phyloP scores from a whole-genome alignment of 1,139 yeast genomes.

The Suhomyces guaymorum region DNA sequence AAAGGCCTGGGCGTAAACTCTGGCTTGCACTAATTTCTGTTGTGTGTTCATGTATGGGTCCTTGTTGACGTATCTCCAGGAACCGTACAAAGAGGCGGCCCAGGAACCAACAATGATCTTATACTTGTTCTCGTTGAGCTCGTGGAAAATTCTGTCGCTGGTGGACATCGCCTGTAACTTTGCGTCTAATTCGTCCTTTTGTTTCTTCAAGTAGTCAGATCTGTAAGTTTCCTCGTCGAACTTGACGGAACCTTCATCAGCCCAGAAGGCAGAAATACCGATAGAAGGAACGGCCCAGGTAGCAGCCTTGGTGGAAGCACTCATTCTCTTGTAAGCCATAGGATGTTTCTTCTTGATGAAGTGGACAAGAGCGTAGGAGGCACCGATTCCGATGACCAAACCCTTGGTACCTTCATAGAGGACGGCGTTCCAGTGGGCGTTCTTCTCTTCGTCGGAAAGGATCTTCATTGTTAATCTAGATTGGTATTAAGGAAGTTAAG shows the following conservation, averaged over 20 bases:
- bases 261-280: constrained; percentile 42
- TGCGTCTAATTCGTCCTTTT: constrained; percentile 18
- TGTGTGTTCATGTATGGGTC: constrained; percentile 77
- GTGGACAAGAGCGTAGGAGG: constrained; percentile 35
- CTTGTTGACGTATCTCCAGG: constrained; percentile 73
- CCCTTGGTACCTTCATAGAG: constrained; percentile 44
- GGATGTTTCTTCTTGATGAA: constrained; percentile 38
- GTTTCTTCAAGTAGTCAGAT: constrained; percentile 29
- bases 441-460: constrained; percentile 39
- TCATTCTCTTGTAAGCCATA: constrained; percentile 34
- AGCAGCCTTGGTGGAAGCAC: constrained; percentile 41
- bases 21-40: constrained; percentile 88
- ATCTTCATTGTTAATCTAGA: constrained; percentile 49
- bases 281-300: constrained; percentile 45
- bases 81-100: constrained; percentile 85
- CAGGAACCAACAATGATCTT: constrained; percentile 75
- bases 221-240: constrained; percentile 44
- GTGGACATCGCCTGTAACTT: constrained; percentile 19
- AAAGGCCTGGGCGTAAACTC: constrained; percentile 90
- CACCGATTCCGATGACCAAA: constrained; percentile 35
- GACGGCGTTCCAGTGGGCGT: constrained; percentile 42
- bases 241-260: constrained; percentile 50
- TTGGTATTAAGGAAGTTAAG: too few species aligned
- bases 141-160: constrained; percentile 33
- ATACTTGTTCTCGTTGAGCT: constrained; percentile 63